phyloP scores from a whole-genome alignment of 805 yeast genomes.

The Cyberlindnera saturnus region DNA sequence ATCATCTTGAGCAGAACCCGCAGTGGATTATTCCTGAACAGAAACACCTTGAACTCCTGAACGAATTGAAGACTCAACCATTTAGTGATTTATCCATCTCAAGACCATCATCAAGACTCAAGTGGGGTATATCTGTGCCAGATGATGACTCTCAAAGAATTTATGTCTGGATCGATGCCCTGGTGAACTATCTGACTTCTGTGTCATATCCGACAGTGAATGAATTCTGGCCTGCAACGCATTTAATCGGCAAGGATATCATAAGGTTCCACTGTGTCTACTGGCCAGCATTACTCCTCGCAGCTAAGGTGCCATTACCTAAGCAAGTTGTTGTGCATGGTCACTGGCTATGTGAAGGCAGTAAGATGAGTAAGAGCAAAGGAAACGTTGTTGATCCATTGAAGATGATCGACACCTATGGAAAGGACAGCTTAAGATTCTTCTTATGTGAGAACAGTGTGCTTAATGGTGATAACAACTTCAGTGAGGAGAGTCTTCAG shows the following conservation, averaged over 20 bases:
- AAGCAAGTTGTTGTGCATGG: conserved; percentile 79
- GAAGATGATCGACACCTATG: conserved; percentile 54
- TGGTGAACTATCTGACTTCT: conserved; percentile 76
- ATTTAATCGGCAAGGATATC: conserved; percentile 90
- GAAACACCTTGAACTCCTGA: conserved; percentile 47
- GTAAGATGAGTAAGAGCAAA: conserved; percentile 87
- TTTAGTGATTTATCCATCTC: conserved; percentile 79
- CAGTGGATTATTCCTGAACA: conserved; percentile 60
- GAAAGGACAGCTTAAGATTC: conserved; percentile 67
- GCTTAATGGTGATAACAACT: conserved; percentile 74
- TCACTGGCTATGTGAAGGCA: conserved; percentile 88
- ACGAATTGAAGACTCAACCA: conserved; percentile 44
- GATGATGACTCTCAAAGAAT: conserved; percentile 68
- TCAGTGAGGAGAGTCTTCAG: conserved; percentile 50
- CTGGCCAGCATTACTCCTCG: conserved; percentile 91
- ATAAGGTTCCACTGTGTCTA: conserved; percentile 81
- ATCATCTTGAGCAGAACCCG: conserved; percentile 41
- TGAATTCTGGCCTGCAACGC: conserved; percentile 37
- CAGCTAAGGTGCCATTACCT: conserved; percentile 71
- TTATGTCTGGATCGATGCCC: conserved; percentile 97
- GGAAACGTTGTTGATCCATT: conserved; percentile 95
- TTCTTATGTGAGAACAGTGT: conserved; percentile 72
- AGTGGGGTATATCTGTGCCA: conserved; percentile 93
- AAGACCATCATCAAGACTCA: conserved; percentile 67
- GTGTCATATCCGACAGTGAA: conserved; percentile 46